Conservation (phyloP, 345 rosid species). For the Physaria fendleri region DNA sequence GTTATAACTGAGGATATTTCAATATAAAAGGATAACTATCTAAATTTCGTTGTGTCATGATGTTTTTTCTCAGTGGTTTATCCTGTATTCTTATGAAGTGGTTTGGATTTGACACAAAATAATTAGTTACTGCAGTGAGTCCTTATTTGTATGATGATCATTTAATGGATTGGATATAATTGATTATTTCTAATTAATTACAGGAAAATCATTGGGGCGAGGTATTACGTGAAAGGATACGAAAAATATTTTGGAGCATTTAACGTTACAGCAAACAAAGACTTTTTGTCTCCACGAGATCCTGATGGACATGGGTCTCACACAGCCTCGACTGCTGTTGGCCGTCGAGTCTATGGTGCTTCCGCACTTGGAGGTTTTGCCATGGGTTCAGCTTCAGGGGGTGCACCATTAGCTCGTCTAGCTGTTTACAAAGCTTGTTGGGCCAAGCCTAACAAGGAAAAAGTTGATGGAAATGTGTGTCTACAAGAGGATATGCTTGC, state of each 20-base stretch:
- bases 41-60: background rate
- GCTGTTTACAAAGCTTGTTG: slow-evolving; percentile 85
- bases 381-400: slow-evolving; percentile 61
- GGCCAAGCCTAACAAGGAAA: slow-evolving; percentile 48
- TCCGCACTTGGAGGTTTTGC: slow-evolving; percentile 65
- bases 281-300: slow-evolving; percentile 70
- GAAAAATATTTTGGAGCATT: slow-evolving; percentile 36
- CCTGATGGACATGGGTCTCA: slow-evolving; percentile 83
- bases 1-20: too few species aligned
- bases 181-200: background rate
- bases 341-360: slow-evolving; percentile 37
- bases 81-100: background rate
- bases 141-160: background rate
- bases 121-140: background rate
- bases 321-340: slow-evolving; percentile 67
- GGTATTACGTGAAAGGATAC: slow-evolving; percentile 59
- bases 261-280: slow-evolving; percentile 45
- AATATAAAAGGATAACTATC: background rate
- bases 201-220: slow-evolving; percentile 82
- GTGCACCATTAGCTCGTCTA: slow-evolving; percentile 68
- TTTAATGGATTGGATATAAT: background rate
- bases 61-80: background rate
- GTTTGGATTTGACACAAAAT: background rate
- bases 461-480: slow-evolving; percentile 46
- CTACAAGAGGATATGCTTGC: slow-evolving; percentile 64